A percentile compares a stretch with the other conserved stretches of the same genome.
phyloP scores from a whole-genome alignment of 192 early-diverging fungal species.

The Pecoramyces ruminantium region DNA sequence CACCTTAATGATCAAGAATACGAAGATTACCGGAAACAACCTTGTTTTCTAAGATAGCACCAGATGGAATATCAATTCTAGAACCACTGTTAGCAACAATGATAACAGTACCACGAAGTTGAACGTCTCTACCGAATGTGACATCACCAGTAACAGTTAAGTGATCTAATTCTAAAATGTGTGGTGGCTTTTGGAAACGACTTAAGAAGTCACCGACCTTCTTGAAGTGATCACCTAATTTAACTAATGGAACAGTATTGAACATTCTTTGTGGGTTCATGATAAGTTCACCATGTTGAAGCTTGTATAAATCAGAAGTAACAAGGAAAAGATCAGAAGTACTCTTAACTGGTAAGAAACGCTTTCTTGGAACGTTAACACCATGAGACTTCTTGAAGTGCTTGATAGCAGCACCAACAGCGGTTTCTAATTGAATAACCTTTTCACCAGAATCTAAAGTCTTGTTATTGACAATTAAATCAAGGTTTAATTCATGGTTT shows the following conservation, averaged over 20 bases:
- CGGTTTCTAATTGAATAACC: constrained; percentile 96
- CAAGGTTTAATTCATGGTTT: constrained; percentile 60
- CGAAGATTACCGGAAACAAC: constrained; percentile 92
- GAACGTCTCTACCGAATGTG: constrained; percentile 83
- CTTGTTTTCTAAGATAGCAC: constrained; percentile 92
- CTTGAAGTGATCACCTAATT: constrained; percentile 96
- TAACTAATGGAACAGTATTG: constrained; percentile 80
- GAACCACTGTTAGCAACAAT: constrained; percentile 96
- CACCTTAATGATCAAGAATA: constrained; percentile 31
- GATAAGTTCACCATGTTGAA: constrained; percentile 79
- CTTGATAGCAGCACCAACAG: constrained; percentile 97
- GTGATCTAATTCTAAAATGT: constrained; percentile 95
- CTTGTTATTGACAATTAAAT: constrained; percentile 96
- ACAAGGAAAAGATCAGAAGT: constrained; percentile 94
- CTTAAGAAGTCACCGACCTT: constrained; percentile 79
- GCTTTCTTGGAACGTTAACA: constrained; percentile 91
- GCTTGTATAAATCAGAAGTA: constrained; percentile 82
- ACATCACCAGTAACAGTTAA: constrained; percentile 97
- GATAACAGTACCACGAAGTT: constrained; percentile 86
- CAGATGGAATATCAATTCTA: constrained; percentile 92
- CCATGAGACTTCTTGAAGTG: constrained; percentile 89
- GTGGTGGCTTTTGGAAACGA: constrained; percentile 83
- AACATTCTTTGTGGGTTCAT: constrained; percentile 91
- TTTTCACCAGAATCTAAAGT: constrained; percentile 83
- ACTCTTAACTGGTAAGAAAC: constrained; percentile 97